Evolutionary conservation across 768 basidiomycete species (phyloP), one percentile per base, ranked within the genome.

Genomic region (Leccinellum luteum): DNA sequence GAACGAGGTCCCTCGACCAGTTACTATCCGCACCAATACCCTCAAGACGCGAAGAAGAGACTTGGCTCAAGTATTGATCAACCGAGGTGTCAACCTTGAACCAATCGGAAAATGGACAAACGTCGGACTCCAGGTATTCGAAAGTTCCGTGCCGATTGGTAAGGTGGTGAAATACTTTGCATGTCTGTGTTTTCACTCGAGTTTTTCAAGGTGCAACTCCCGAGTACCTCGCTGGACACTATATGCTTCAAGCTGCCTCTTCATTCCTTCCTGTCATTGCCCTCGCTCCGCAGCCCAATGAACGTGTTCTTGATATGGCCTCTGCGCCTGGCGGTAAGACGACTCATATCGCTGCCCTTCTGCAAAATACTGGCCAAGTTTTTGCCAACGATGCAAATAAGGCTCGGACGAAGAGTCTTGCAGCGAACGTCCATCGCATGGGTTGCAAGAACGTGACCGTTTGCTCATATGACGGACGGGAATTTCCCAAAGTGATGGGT

Each of bases 61-160:
- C 72, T 84, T 99, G 57, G 96, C 93, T 2, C 96, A 98, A 74
- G 82, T 87, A 0, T 80, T 99, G 34, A 87, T 98, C 65, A 97
- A 97, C 71, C 85, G 97, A 49, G 97, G 97, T 32, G 97, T 98
- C 60, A 97, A 92, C 68, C 83, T 99, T 54, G 96, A 98, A 70
- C 95, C 97, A 21, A 95, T 99, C 63, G 97, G 96, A 30, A 98
- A 98, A 76, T 98, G 97, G 97, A 92, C 92, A 28, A 98, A 98
- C 68, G 95, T 98, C 60, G 97, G 97, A 15, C 81, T 99, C n/a
- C 97, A 98, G 73, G 90, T 99, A 3, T 98, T 98, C 70, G 96
- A 98, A 75, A 92, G 90, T 62, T 87, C 84, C 59, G 94, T 99
- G 2, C 97, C 97, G 0, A 92, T 99, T 60, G 96, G 92, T 84